Conservation (phyloP, 2,329 filamentous ascomycete genomes). For the Fusarium gaditjirri region DNA sequence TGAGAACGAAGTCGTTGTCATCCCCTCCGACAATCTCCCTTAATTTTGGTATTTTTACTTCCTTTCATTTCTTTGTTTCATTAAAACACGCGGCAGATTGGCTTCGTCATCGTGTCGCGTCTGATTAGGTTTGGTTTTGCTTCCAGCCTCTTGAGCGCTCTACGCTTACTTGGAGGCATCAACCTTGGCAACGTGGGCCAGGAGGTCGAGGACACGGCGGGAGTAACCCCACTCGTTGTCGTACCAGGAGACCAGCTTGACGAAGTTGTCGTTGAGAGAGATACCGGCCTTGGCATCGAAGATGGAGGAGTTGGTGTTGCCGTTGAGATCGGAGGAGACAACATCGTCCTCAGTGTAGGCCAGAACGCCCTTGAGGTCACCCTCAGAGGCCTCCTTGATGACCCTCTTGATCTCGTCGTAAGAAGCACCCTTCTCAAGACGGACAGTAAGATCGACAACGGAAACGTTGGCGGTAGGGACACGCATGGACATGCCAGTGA, state of each 20-base stretch:
- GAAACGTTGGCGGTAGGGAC: conserved; percentile 99
- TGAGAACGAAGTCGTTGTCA: conserved; percentile 36
- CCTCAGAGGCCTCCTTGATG: conserved; percentile 88
- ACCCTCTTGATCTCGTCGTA: conserved; percentile 94
- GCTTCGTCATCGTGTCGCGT: conserved; percentile 21
- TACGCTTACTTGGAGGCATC: conserved; percentile 66
- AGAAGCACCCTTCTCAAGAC: conserved; percentile 87
- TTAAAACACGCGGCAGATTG: conserved; percentile 39
- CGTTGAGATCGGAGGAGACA: conserved; percentile 93
- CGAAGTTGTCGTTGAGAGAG: conserved; percentile 96
- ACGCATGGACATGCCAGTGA: conserved; percentile 99
- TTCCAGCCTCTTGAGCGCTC: conserved; percentile 37
- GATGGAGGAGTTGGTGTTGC: conserved; percentile 94
- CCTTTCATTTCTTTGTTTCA: conserved; percentile 39
- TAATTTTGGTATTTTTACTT: conserved; percentile 41
- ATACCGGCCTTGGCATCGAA: conserved; percentile 99
- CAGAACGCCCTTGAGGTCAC: conserved; percentile 88
- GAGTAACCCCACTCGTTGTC: conserved; percentile 99
- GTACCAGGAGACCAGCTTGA: conserved; percentile 99
- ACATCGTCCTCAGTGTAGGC: conserved; percentile 97
- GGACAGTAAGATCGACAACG: conserved; percentile 95
- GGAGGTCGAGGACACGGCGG: conserved; percentile 89
- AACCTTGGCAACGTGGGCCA: conserved; percentile 82
- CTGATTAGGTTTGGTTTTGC: conserved; percentile 42
- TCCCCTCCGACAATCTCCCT: conserved; percentile 41